A percentile compares a stretch with the other conserved stretches of the same genome.
phyloP scores from a whole-genome alignment of 345 rosid genomes.

The Salix dunnii region DNA sequence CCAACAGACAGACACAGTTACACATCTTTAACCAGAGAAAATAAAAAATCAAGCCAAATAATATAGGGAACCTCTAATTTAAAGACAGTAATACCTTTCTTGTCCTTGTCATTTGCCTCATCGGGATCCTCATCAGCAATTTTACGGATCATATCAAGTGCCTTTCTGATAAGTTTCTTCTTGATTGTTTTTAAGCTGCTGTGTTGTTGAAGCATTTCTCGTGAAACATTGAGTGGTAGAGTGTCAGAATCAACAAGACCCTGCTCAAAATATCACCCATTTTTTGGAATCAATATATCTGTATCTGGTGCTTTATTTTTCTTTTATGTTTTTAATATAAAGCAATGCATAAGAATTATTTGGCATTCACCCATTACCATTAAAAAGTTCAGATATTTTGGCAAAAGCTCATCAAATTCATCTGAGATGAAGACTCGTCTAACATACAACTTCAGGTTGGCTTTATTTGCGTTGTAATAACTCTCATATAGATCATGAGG shows the following conservation, averaged over 20 bases:
- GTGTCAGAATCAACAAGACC: slow-evolving; percentile 99
- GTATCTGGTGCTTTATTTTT: not conserved
- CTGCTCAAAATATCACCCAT: slow-evolving; percentile 41
- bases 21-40: not conserved
- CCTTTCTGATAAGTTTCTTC: slow-evolving; percentile 94
- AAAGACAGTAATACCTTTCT: slow-evolving; percentile 47
- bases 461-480: slow-evolving; percentile 76
- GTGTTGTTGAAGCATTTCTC: slow-evolving; percentile 98
- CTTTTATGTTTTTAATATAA: not conserved
- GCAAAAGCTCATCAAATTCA: slow-evolving; percentile 95
- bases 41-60: not conserved
- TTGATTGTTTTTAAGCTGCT: slow-evolving; percentile 93
- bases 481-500: slow-evolving; percentile 91
- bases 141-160: slow-evolving; percentile 90
- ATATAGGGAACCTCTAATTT: not conserved
- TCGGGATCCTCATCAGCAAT: slow-evolving; percentile 93
- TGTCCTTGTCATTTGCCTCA: slow-evolving; percentile 66
- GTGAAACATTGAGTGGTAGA: slow-evolving; percentile 84
- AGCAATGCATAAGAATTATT: not conserved
- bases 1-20: not conserved
- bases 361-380: slow-evolving; percentile 40
- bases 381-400: slow-evolving; percentile 88
- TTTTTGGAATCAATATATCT: not conserved
- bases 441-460: slow-evolving; percentile 90
- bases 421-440: slow-evolving; percentile 96